These are phyloP conservation scores for Eucalyptus marginata DNA, from an alignment of 345 rosid genomes.

Conservation along the genomic window DNA sequence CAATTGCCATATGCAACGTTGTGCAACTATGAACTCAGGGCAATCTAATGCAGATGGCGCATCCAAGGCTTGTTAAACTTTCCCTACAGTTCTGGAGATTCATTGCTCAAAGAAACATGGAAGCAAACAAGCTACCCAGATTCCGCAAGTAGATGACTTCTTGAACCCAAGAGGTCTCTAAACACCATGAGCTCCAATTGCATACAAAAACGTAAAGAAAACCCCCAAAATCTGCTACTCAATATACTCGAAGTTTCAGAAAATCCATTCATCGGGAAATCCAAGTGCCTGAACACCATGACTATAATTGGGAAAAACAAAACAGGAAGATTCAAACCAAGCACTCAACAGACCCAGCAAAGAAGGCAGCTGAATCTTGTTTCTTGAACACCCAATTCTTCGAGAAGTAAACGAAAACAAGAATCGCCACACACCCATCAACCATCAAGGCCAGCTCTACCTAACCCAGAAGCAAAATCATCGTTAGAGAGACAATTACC, in stretches of 20 bases:
- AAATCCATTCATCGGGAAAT: neutral
- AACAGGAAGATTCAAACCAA: neutral
- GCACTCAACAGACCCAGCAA: neutral
- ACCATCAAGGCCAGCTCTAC: neutral
- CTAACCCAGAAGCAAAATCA: neutral
- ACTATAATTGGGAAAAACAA: neutral
- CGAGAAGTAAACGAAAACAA: neutral
- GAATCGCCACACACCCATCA: neutral
- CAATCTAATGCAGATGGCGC: neutral
- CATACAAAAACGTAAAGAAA: neutral
- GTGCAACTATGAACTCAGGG: neutral
- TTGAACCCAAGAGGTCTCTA: neutral
- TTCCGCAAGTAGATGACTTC: neutral
- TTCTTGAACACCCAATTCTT: neutral
- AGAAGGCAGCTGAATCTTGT: neutral
- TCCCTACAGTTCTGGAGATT: neutral
- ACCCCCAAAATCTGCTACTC: neutral
- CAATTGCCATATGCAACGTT: neutral
- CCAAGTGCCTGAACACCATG: neutral
- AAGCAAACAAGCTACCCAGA: neutral
- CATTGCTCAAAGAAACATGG: neutral
- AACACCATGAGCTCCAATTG: neutral
- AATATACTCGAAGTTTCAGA: neutral
- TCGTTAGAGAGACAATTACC: neutral
- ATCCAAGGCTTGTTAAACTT: neutral